Base-by-base conservation (phyloP, 2,329 filamentous ascomycete species). In the Parafenestella ontariensis region DNA sequence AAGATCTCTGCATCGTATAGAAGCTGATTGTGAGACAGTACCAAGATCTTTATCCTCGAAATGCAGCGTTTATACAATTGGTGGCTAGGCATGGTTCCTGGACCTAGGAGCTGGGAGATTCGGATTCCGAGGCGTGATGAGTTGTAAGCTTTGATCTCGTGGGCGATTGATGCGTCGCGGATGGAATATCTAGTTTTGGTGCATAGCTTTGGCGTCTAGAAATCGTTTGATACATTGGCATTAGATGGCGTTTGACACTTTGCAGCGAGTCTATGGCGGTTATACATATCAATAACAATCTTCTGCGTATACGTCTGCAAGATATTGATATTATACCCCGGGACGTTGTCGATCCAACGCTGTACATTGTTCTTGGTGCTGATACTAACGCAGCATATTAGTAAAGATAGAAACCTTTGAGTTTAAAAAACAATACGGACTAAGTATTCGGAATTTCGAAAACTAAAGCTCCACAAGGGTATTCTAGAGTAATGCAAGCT, bases 81-180 rank as follows among this genome's bases (percentile, higher is more conserved):
- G 69, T 90, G 85, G 82, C 73, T 89, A 36, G 87, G 87, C n/a
- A 71, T 86, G 53, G 83, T 84, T 13, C 81, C 87, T 3, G 78
- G 79, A 23, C 81, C 82, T 18, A 77, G 85, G 40, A 78, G 76
- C 18, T 89, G 86, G 86, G 79, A 79, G 64, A 72, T 86, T 21
- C 69, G 75, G 47, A 60, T 69, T 34, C 72, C 72, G 7, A 58
- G 58, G 23, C 55, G 52, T 7, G 62, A 71, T 34, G 72, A 75
- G 57, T 49, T 75, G 0, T 75, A 44, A 65, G 36, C 17, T 21
- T 10, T 7, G 28, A 11, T 13, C 11, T n/a, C n/a, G n/a, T n/a
- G n/a, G n/a, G 11, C 7, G 11, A 37, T 18, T 6, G 3, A 37
- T 37, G 11, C 15, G 13, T 13, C 28, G 28, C 28, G 28, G 28